phyloP scores from a whole-genome alignment of 495 filamentous ascomycete genomes.

The Coniosporium apollinis region DNA sequence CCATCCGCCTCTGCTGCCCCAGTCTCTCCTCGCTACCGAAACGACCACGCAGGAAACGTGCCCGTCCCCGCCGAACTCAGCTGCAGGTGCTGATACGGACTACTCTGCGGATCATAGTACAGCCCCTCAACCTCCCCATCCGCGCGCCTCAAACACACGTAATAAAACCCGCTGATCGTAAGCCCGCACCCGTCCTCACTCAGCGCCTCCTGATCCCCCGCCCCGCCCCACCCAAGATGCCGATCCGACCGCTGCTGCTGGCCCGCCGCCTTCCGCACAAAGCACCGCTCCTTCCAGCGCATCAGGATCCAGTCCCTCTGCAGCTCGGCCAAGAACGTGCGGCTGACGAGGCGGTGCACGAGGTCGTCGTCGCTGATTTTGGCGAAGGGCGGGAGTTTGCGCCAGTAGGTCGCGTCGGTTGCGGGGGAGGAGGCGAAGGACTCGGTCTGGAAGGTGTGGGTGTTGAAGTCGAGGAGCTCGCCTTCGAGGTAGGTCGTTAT shows the following conservation, averaged over 20 bases:
- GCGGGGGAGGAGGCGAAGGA: conserved; percentile 42
- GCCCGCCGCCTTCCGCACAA: conserved; percentile 32
- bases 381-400: conserved; percentile 49
- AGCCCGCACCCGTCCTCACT: conserved; percentile 19
- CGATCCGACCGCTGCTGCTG: conserved; percentile 28
- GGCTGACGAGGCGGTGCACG: conserved; percentile 40
- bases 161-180: conserved; percentile 65
- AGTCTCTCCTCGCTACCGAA: conserved; percentile 14
- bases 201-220: neutral
- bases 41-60: conserved; percentile 14
- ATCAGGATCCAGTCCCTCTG: conserved; percentile 51
- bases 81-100: conserved; percentile 52
- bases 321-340: conserved; percentile 36
- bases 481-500: conserved; percentile 63
- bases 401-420: conserved; percentile 56
- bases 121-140: conserved; percentile 50
- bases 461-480: conserved; percentile 56
- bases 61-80: conserved; percentile 28
- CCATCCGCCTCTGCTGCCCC: too few relatives aligned
- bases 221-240: conserved; percentile 17
- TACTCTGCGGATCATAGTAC: conserved; percentile 58
- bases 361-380: conserved; percentile 31
- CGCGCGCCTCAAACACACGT: conserved; percentile 43
- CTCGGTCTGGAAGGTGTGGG: conserved; percentile 49
- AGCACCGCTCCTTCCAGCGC: conserved; percentile 70